Base-by-base conservation (phyloP, 129 eudicot species). In the Chrysanthemum seticuspe region DNA sequence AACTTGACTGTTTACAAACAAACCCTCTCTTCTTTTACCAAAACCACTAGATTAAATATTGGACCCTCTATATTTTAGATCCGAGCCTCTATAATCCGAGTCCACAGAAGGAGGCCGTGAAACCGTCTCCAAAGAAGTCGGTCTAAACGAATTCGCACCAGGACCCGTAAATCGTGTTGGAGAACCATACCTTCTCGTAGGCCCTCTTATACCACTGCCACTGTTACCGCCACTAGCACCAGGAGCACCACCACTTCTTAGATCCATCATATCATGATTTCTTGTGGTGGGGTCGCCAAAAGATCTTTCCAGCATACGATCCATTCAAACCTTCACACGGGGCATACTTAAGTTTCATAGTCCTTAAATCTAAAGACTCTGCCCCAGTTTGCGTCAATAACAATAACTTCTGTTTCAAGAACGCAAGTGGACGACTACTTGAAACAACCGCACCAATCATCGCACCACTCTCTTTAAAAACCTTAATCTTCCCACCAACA, bases 331-430 rank as follows among this genome's bases (percentile, higher is more conserved):
- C n/a, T n/a, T n/a, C n/a, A n/a, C n/a, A n/a, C n/a, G n/a, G n/a
- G n/a, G n/a, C n/a, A n/a, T n/a, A n/a, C n/a, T n/a, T n/a, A n/a
- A n/a, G n/a, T n/a, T n/a, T n/a, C n/a, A n/a, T n/a, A n/a, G n/a
- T n/a, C n/a, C n/a, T 91, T 77, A 95, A 82, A 80, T 95, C 99
- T 76, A 95, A 84, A 0, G 97, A 95, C n/a, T 97, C 97, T 1
- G 96, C 99, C 1, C 99, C 99, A 1, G 87, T 86, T 49, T 88
- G 96, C 4, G 96, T 88, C 13, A 91, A 84, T 83, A 95, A 95
- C 78, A 95, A 36, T 40, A 95, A 87, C 79, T 89, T 87, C 57
- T 91, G 96, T 80, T 87, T 95, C 83, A 95, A 80, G 87, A 95
- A 91, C 9, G 85, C 96, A 13, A 95, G 76, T 0, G 99, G 99